Percentiles rank a stretch among this genome's conserved stretches.
These are phyloP conservation scores for Cymodocea nodosa DNA, from an alignment of 116 monocot genomes.

Conservation along the genomic window DNA sequence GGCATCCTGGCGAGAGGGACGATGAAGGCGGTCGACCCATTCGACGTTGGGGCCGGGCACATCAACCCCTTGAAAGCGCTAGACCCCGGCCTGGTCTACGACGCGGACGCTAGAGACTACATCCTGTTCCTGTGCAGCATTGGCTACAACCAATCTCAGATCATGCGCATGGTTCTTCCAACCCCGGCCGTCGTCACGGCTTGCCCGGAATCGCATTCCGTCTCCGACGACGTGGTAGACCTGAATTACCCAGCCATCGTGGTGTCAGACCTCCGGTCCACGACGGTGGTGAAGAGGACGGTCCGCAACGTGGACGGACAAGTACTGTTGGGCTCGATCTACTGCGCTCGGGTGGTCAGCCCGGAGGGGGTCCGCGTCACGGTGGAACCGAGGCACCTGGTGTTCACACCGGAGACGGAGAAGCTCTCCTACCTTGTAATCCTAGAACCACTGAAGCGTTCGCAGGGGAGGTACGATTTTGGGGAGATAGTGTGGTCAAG, in stretches of 20 bases:
- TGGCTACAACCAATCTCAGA: constrained; percentile 30
- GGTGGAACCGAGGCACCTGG: constrained; percentile 31
- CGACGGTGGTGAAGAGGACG: constrained; percentile 24
- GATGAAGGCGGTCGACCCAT: constrained; percentile 24
- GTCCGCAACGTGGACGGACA: constrained; percentile 26
- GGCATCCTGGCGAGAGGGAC: constrained; percentile 50
- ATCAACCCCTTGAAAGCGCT: constrained; percentile 42
- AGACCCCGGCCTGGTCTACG: constrained; percentile 59
- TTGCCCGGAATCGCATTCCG: constrained; percentile 13
- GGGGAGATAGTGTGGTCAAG: constrained; percentile 69
- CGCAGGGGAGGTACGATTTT: constrained; percentile 35
- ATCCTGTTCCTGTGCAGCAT: constrained; percentile 33
- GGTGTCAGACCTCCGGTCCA: constrained; percentile 27
- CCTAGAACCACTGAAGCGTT: constrained; percentile 22
- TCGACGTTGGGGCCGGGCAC: constrained; percentile 49
- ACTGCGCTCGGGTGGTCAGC: constrained; percentile 19
- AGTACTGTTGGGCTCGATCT: constrained; percentile 7
- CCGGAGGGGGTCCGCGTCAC: constrained; percentile 33
- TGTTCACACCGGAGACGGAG: constrained; percentile 19
- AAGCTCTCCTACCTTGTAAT: constrained; percentile 29
- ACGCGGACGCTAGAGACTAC: constrained; percentile 31
- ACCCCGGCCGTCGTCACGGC: constrained; percentile 14
- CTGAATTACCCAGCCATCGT: constrained; percentile 63
- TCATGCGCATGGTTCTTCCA: constrained; percentile 27
- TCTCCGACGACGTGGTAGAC: constrained; percentile 18